These are phyloP conservation scores for Tolypocladium tundrense DNA, from an alignment of 2,329 filamentous ascomycete species.

Conservation along the genomic window DNA sequence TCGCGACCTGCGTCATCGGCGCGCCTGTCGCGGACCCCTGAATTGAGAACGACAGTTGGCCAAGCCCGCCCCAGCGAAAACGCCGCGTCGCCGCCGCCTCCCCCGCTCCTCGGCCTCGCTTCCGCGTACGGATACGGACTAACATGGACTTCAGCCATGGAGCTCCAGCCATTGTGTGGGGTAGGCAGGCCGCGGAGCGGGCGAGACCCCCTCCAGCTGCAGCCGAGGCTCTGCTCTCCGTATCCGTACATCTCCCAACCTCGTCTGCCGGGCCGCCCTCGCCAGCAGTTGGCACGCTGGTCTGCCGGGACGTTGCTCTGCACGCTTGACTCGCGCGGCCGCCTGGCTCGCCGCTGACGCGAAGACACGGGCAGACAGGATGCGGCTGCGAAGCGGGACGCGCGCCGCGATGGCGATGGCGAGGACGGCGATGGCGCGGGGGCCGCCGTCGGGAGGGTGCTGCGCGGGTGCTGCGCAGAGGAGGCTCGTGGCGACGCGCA, in stretches of 20 bases:
- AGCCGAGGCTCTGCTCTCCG: background rate
- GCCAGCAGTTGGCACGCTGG: background rate
- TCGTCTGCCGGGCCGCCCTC: background rate
- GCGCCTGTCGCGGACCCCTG: too few relatives aligned
- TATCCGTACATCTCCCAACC: too few relatives aligned
- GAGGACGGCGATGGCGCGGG: background rate
- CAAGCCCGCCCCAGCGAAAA: too few relatives aligned
- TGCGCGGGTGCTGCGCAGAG: background rate
- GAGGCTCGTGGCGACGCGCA: slow-evolving; percentile 3
- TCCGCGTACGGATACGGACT: too few relatives aligned
- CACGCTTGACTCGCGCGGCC: background rate
- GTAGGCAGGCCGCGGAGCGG: too few relatives aligned
- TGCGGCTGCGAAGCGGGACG: background rate
- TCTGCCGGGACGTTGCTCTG: background rate
- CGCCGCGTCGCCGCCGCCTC: too few relatives aligned
- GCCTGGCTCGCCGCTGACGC: background rate
- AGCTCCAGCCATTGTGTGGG: too few relatives aligned
- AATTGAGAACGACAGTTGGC: too few relatives aligned
- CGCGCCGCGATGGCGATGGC: background rate
- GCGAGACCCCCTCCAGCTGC: too few relatives aligned
- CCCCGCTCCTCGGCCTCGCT: too few relatives aligned
- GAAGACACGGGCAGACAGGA: background rate
- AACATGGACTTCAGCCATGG: too few relatives aligned
- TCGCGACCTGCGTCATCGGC: too few relatives aligned
- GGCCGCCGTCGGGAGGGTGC: background rate